These are phyloP conservation scores for Neurospora sp. DNA, from an alignment of 2,329 filamentous ascomycete genomes.

Conservation along the genomic window DNA sequence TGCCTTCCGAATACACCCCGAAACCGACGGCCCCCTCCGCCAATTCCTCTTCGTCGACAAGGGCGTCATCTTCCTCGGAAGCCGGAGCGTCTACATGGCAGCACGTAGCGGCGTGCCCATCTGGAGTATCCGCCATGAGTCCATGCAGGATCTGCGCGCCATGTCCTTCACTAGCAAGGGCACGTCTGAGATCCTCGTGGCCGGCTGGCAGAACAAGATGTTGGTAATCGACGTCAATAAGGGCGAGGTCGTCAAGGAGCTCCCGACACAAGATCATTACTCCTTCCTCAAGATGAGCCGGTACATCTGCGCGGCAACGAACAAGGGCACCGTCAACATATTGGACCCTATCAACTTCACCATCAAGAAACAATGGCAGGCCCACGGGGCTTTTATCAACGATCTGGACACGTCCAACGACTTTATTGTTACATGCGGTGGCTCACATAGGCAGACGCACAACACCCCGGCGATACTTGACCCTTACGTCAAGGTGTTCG, in stretches of 20 bases:
- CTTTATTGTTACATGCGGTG: conserved; percentile 90
- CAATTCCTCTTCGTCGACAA: conserved; percentile 88
- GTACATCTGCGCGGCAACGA: conserved; percentile 86
- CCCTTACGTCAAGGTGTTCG: conserved; percentile 89
- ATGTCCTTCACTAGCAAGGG: conserved; percentile 93
- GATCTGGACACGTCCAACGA: conserved; percentile 97
- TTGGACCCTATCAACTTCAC: conserved; percentile 71
- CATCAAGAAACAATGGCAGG: conserved; percentile 80
- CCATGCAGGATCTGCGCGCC: conserved; percentile 80
- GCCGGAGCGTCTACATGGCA: conserved; percentile 82
- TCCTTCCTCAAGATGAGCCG: conserved; percentile 86
- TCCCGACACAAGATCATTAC: conserved; percentile 67
- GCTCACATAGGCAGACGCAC: conserved; percentile 71
- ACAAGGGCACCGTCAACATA: conserved; percentile 73
- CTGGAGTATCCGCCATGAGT: conserved; percentile 73
- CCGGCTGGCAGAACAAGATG: conserved; percentile 79
- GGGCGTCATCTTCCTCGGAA: conserved; percentile 77
- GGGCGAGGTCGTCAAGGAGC: conserved; percentile 46
- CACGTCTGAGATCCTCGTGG: conserved; percentile 74
- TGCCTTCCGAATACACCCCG: conserved; percentile 71
- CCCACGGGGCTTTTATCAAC: conserved; percentile 79
- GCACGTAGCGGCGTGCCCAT: conserved; percentile 69
- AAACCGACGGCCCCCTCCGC: conserved; percentile 67
- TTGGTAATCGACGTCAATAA: conserved; percentile 64
- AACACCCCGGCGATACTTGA: conserved; percentile 68